phyloP scores from a whole-genome alignment of 2,329 filamentous ascomycete genomes.

The Xylaria sp. region DNA sequence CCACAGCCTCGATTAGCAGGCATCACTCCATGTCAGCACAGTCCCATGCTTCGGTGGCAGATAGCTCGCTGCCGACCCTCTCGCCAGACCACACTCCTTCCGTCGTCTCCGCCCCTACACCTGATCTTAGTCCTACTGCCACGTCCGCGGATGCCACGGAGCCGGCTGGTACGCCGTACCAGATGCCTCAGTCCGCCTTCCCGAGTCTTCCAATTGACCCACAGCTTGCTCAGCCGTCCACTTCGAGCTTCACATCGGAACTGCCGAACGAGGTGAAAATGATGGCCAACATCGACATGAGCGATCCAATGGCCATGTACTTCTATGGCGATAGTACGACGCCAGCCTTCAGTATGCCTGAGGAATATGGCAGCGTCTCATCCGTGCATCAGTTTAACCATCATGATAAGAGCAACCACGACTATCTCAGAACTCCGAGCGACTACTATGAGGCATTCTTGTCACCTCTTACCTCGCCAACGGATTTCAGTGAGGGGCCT shows the following conservation, averaged over 20 bases:
- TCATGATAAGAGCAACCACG: conserved; percentile 3
- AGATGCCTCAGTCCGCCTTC: conserved; percentile 46
- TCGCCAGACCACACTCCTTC: conserved; percentile 33
- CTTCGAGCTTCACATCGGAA: conserved; percentile 57
- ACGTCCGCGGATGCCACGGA: conserved; percentile 41
- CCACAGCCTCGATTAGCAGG: conserved; percentile 36
- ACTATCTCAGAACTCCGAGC: conserved; percentile 8
- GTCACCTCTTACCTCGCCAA: conserved; percentile 36
- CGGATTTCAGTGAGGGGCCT: conserved; percentile 28
- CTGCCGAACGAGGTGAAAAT: conserved; percentile 57
- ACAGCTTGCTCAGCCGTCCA: conserved; percentile 44
- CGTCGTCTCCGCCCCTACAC: conserved; percentile 41
- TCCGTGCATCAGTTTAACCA: conserved; percentile 13
- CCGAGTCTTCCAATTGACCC: conserved; percentile 43
- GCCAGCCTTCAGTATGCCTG: conserved; percentile 40
- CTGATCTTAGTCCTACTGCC: conserved; percentile 45
- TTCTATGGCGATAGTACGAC: conserved; percentile 44
- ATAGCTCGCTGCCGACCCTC: conserved; percentile 35
- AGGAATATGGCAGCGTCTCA: conserved; percentile 34
- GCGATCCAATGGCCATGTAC: conserved; percentile 46
- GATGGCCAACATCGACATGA: conserved; percentile 53
- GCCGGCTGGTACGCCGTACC: conserved; percentile 40
- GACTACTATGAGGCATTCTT: conserved; percentile 31
- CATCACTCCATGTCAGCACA: conserved; percentile 38
- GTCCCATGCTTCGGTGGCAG: conserved; percentile 33